A percentile compares a stretch with the other conserved stretches of the same genome.
phyloP scores from a whole-genome alignment of 1,139 yeast genomes.

The Debaryomyces udenii region DNA sequence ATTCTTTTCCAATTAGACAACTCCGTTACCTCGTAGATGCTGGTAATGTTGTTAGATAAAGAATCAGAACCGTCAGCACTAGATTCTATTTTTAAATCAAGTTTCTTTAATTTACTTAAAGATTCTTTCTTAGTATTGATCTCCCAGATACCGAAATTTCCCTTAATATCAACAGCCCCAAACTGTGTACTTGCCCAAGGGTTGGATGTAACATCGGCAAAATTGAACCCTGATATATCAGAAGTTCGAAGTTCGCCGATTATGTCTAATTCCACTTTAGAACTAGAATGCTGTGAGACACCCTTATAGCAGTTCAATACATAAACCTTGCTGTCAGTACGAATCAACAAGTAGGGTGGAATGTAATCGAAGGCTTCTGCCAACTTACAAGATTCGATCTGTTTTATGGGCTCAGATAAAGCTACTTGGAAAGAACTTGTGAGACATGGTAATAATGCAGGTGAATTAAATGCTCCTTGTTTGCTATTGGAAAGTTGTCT shows the following conservation, averaged over 20 bases:
- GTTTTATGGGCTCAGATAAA: slow-evolving; percentile 42
- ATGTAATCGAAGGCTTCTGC: slow-evolving; percentile 17
- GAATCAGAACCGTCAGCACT: slow-evolving; percentile 1
- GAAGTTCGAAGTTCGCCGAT: slow-evolving; percentile 26
- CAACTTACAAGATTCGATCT: slow-evolving; percentile 33
- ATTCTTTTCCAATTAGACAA: slow-evolving; percentile 59
- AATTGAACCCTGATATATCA: slow-evolving; percentile 31
- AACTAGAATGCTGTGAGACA: slow-evolving; percentile 4
- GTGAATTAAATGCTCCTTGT: slow-evolving; percentile 3
- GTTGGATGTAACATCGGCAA: slow-evolving; percentile 51
- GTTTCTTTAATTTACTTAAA: slow-evolving; percentile 8
- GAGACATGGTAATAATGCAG: slow-evolving; percentile 16
- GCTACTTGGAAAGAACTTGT: slow-evolving; percentile 27
- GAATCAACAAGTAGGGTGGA: slow-evolving; percentile 23
- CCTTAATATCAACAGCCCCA: slow-evolving; percentile 53
- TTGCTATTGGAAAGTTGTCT: slow-evolving; percentile 13
- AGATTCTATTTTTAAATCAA: slow-evolving; percentile 18
- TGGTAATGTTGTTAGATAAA: slow-evolving; percentile 3
- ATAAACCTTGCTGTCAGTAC: slow-evolving; percentile 25
- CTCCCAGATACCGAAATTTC: slow-evolving; percentile 51
- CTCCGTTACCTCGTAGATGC: slow-evolving; percentile 28
- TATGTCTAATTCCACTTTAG: slow-evolving; percentile 20
- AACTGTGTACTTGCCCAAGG: slow-evolving; percentile 42
- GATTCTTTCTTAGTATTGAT: slow-evolving; percentile 19
- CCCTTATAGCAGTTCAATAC: slow-evolving; percentile 24